A percentile compares a stretch with the other conserved stretches of the same genome.
phyloP scores from a whole-genome alignment of 2,329 filamentous ascomycete genomes.

The Neonectria punicea region DNA sequence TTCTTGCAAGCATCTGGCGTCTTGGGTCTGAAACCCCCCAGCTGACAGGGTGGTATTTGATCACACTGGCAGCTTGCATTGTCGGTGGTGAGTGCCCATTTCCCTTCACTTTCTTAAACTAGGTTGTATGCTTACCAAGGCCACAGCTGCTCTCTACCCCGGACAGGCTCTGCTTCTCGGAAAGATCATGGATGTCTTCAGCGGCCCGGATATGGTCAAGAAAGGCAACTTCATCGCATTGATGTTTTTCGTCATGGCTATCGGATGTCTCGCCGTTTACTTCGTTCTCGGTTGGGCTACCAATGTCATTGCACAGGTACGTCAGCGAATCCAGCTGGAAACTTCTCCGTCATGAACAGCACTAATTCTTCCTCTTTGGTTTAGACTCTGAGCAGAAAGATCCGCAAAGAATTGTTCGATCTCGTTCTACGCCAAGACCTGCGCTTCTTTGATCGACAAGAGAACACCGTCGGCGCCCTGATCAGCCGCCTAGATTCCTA shows the following conservation, averaged over 20 bases:
- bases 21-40: slow-evolving; percentile 7
- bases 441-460: slow-evolving; percentile 52
- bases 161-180: slow-evolving; percentile 46
- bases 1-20: slow-evolving; percentile 14
- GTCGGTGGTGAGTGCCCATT: slow-evolving; percentile 12
- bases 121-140: neutral
- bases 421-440: slow-evolving; percentile 50
- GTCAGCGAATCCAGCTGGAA: slow-evolving; percentile 36
- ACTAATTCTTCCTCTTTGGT: neutral
- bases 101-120: neutral
- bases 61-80: slow-evolving; percentile 1
- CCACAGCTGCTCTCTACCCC: slow-evolving; percentile 14
- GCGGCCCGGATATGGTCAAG: slow-evolving; percentile 43
- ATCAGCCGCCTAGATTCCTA: slow-evolving; percentile 48
- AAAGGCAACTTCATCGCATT: slow-evolving; percentile 62
- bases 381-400: slow-evolving; percentile 44
- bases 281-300: slow-evolving; percentile 48
- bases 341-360: too few relatives aligned
- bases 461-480: slow-evolving; percentile 51
- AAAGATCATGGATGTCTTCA: slow-evolving; percentile 53
- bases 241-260: slow-evolving; percentile 63
- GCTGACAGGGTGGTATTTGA: neutral
- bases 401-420: slow-evolving; percentile 40
- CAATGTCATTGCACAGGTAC: slow-evolving; percentile 42
- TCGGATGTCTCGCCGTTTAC: slow-evolving; percentile 55